phyloP scores from a whole-genome alignment of 768 basidiomycete species.

The Xerocomellus intermedius region DNA sequence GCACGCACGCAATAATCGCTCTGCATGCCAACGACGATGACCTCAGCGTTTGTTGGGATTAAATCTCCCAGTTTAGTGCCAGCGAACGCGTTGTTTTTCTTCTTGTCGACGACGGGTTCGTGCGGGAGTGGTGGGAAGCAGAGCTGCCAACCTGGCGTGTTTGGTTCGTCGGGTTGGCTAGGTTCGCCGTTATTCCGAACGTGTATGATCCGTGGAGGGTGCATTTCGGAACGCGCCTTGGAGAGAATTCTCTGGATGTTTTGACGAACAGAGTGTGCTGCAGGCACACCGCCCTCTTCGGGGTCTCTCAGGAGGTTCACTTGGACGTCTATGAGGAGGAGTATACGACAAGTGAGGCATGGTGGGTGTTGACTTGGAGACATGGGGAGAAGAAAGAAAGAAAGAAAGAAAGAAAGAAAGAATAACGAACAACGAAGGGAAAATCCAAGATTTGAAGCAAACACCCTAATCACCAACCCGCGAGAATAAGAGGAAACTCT shows the following conservation, averaged over 20 bases:
- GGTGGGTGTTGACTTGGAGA: conserved; percentile 19
- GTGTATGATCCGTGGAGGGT: conserved; percentile 60
- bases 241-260: conserved; percentile 52
- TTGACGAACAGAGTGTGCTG: conserved; percentile 38
- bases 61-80: conserved; percentile 53
- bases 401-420: neutral
- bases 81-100: conserved; percentile 68
- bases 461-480: neutral
- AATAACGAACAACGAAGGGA: neutral
- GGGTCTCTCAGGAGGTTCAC: conserved; percentile 47
- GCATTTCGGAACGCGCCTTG: conserved; percentile 46
- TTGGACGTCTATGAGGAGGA: conserved; percentile 62
- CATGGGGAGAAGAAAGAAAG: conserved; percentile 13
- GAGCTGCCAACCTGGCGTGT: conserved; percentile 60
- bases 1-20: conserved; percentile 59
- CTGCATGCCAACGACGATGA: conserved; percentile 65
- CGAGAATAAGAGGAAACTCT: neutral
- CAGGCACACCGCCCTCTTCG: conserved; percentile 52
- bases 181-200: conserved; percentile 63
- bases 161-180: conserved; percentile 59
- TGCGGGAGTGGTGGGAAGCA: conserved; percentile 47
- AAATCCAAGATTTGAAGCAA: neutral
- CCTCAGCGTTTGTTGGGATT: conserved; percentile 53
- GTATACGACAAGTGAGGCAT: conserved; percentile 39
- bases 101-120: conserved; percentile 63